Conservation (phyloP, 176 grass and related monocot species). For the Carex littledalei region DNA sequence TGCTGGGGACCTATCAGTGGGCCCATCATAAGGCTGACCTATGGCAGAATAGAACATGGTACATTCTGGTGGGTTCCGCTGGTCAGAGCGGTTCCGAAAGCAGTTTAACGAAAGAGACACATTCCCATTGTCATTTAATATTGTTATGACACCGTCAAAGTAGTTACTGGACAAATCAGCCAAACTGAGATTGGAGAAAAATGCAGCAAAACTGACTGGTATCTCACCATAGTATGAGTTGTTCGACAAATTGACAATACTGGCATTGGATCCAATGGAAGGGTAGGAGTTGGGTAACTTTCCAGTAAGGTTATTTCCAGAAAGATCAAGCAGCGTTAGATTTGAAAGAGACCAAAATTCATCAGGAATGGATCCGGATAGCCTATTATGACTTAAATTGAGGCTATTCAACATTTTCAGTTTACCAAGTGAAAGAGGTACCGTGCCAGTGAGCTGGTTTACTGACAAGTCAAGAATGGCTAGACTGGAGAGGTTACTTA, state of each 20-base stretch:
- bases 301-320: conserved; percentile 63
- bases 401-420: conserved; percentile 37
- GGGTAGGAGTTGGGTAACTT: conserved; percentile 31
- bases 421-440: conserved; percentile 40
- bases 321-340: conserved; percentile 60
- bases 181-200: conserved; percentile 28
- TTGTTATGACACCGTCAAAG: conserved; percentile 52
- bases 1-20: background rate
- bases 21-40: conserved; percentile 39
- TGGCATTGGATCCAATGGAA: conserved; percentile 26
- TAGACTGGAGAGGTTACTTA: conserved; percentile 43
- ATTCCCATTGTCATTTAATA: conserved; percentile 19
- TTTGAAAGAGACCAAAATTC: conserved; percentile 50
- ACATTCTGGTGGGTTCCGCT: conserved; percentile 52
- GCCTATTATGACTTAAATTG: conserved; percentile 65
- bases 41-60: conserved; percentile 41
- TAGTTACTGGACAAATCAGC: conserved; percentile 76
- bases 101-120: conserved; percentile 50
- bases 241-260: conserved; percentile 58
- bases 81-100: conserved; percentile 39
- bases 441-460: conserved; percentile 47
- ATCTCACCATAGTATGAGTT: conserved; percentile 61
- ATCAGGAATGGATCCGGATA: conserved; percentile 48
- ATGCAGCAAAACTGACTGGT: conserved; percentile 36
- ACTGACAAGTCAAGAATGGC: conserved; percentile 52